Base-by-base conservation (phyloP, 768 basidiomycete genomes). In the Suillus subalutaceus region DNA sequence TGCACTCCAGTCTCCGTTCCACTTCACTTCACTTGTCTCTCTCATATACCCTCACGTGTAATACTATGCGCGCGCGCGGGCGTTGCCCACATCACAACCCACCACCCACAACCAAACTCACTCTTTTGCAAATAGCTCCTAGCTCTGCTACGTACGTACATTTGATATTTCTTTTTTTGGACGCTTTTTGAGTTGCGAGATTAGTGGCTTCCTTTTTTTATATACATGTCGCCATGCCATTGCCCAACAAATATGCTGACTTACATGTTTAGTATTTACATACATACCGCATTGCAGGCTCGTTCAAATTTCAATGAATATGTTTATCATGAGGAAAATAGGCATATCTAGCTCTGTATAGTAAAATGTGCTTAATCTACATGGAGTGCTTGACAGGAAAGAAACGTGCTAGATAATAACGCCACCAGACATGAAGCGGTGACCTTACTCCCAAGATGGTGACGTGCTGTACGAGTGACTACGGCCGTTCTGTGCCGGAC, bases 401-500 rank as follows among this genome's bases (percentile, higher is more conserved):
- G 50, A 64, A 67, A 63, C 53, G 70, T 68, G 66, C 70, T 69
- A 74, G 64, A 63, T 66, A 65, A 63, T 74, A 65, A 66, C 40
- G 63, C 60, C 58, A 41, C 62, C 30, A 63, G 57, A 57, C 53
- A 62, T 52, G 65, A 67, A 37, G 48, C 52, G 52, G 40, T 60
- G 43, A 30, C 41, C 64, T 78, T 70, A 85, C 68, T 85, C 84
- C 84, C 84, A 85, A 6, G 84, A 86, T n/a, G 84, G 84, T 32
- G 82, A 83, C 15, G 82, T 80, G 65, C 75, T 80, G 73, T 85
- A 85, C 5, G 82, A 78, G 65, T 82, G 79, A 50, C 72, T 73
- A 63, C 82, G 82, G 48, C 79, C 79, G 35, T 83, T 79, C 72
- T 89, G 87, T 6, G 89, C 83, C n/a, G 91, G 92, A 69, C 90